Evolutionary conservation across 2,329 filamentous ascomycete genomes (phyloP).

Genomic region (Epichloe elymi): DNA sequence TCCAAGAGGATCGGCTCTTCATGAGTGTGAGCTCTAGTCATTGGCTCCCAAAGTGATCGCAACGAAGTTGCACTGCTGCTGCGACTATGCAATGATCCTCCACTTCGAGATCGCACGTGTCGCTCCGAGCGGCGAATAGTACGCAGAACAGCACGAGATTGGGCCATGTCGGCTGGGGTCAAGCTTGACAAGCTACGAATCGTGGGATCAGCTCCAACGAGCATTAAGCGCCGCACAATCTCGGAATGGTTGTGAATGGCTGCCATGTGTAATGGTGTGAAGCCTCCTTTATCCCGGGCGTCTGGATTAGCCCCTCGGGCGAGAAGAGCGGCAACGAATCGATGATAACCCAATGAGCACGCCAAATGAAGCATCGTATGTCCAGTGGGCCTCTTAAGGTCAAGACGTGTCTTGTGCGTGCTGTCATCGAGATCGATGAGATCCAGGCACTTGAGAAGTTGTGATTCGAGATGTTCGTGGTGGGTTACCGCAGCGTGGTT

Average conservation of each 20-base stretch:
- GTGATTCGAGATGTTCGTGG: slow-evolving; percentile 45
- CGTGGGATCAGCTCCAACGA: slow-evolving; percentile 58
- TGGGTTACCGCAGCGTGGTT: slow-evolving; percentile 24
- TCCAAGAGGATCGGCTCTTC: slow-evolving; percentile 27
- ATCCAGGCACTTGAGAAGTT: slow-evolving; percentile 62
- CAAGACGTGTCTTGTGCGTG: slow-evolving; percentile 51
- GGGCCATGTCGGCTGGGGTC: slow-evolving; percentile 57
- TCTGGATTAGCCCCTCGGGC: slow-evolving; percentile 68
- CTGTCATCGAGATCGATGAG: slow-evolving; percentile 68
- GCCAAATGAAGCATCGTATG: slow-evolving; percentile 75
- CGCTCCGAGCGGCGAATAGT: slow-evolving; percentile 49
- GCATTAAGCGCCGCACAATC: slow-evolving; percentile 62
- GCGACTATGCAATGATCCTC: slow-evolving; percentile 44
- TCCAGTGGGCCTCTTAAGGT: slow-evolving; percentile 51
- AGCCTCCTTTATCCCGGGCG: slow-evolving; percentile 62
- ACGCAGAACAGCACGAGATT: slow-evolving; percentile 48
- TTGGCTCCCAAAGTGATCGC: slow-evolving; percentile 52
- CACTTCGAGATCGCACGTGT: slow-evolving; percentile 54
- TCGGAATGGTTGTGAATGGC: slow-evolving; percentile 62
- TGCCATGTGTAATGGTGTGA: slow-evolving; percentile 71
- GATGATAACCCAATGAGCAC: slow-evolving; percentile 59
- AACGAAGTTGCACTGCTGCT: slow-evolving; percentile 56
- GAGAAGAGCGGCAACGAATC: slow-evolving; percentile 64
- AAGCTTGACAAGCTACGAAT: slow-evolving; percentile 58
- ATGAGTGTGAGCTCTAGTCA: slow-evolving; percentile 20